phyloP scores from a whole-genome alignment of 2,329 filamentous ascomycete species.

The Fusarium coicis region DNA sequence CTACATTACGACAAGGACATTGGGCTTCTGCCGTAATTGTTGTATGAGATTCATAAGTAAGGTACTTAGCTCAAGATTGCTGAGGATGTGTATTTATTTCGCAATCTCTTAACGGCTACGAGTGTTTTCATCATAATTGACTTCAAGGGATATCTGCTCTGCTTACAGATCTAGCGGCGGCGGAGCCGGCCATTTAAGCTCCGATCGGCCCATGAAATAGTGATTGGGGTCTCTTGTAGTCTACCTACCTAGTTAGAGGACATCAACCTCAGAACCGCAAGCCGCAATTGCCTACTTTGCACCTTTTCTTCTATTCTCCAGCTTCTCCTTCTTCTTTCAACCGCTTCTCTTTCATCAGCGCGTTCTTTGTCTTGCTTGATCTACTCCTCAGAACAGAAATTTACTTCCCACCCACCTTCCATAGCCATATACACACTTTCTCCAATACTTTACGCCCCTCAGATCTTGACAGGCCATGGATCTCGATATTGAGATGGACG shows the following conservation, averaged over 20 bases:
- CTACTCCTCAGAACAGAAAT: neutral
- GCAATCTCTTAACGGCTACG: too few species aligned
- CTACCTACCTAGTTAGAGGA: neutral
- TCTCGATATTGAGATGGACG: slow-evolving; percentile 77
- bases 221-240: neutral
- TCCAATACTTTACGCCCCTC: neutral
- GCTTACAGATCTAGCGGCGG: slow-evolving; percentile 19
- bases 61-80: neutral
- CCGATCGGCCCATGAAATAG: slow-evolving; percentile 15
- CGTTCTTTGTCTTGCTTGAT: neutral
- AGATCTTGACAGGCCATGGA: slow-evolving; percentile 64
- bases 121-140: neutral
- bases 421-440: neutral
- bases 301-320: neutral
- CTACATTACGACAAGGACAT: neutral
- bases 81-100: neutral
- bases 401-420: neutral
- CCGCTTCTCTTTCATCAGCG: neutral
- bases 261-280: slow-evolving; percentile 27
- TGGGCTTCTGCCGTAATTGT: neutral
- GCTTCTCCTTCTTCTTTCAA: neutral
- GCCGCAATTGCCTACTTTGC: neutral
- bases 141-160: neutral
- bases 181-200: slow-evolving; percentile 23
- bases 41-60: neutral